These are phyloP conservation scores for Pholiota molesta DNA, from an alignment of 768 basidiomycete species.

Conservation along the genomic window DNA sequence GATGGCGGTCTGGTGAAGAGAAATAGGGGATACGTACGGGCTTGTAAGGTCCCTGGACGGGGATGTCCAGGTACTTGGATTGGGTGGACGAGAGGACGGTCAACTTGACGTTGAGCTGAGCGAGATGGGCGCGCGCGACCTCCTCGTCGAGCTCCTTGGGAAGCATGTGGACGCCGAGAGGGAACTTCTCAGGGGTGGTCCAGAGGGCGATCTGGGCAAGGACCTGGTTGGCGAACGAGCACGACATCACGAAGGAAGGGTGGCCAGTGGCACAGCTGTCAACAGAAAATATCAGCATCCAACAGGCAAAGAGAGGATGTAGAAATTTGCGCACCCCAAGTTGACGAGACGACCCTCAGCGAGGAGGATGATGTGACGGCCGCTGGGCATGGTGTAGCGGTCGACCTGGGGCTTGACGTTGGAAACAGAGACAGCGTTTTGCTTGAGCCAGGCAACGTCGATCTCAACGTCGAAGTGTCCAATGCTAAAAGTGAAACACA, in stretches of 20 bases:
- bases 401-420: conserved; percentile 99
- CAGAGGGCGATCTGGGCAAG: conserved; percentile 98
- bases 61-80: conserved; percentile 90
- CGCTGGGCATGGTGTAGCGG: conserved; percentile 90
- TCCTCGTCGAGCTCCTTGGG: conserved; percentile 99
- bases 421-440: conserved; percentile 76
- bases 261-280: conserved; percentile 93
- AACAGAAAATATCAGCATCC: conserved; percentile 3
- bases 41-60: conserved; percentile 72
- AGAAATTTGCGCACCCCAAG: conserved; percentile 66
- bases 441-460: conserved; percentile 98
- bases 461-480: conserved; percentile 91
- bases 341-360: conserved; percentile 99
- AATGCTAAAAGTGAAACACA: conserved; percentile 49
- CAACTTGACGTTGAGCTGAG: conserved; percentile 92
- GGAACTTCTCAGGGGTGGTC: conserved; percentile 91
- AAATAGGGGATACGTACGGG: conserved; percentile 34
- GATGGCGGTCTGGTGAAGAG: neutral
- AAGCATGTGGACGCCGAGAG: conserved; percentile 96
- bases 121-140: conserved; percentile 95
- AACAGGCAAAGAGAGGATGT: neutral
- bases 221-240: conserved; percentile 99
- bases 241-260: conserved; percentile 99
- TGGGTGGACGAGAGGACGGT: conserved; percentile 75
- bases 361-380: conserved; percentile 95